Conservation (phyloP, 306 rosid species). For the Cucumis cinereus region DNA sequence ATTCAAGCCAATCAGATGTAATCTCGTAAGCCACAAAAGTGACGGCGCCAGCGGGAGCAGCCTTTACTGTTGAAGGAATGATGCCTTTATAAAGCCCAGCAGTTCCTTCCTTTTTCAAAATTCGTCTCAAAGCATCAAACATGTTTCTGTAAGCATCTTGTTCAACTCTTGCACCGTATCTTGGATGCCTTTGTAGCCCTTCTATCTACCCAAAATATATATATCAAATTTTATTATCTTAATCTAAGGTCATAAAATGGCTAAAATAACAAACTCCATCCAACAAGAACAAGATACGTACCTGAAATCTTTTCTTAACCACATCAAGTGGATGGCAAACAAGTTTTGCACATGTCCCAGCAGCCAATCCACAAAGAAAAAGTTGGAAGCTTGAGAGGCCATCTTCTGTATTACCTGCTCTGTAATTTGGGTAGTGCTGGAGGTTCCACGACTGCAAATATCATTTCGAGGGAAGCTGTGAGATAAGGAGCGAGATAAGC, state of each 20-base stretch:
- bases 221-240: not conserved
- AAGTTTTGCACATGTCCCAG: slow-evolving; percentile 92
- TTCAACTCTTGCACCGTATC: slow-evolving; percentile 82
- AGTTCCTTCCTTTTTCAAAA: slow-evolving; percentile 51
- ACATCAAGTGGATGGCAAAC: slow-evolving; percentile 98
- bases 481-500: not conserved
- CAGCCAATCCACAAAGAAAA: slow-evolving; percentile 74
- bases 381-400: slow-evolving; percentile 67
- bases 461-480: not conserved
- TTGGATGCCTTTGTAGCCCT: slow-evolving; percentile 86
- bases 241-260: not conserved
- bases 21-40: slow-evolving; percentile 87
- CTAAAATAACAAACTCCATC: not conserved
- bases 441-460: slow-evolving; percentile 55
- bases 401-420: slow-evolving; percentile 16
- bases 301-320: slow-evolving; percentile 97
- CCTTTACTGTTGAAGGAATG: slow-evolving; percentile 76
- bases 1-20: slow-evolving; percentile 62
- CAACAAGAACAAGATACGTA: slow-evolving; percentile 5
- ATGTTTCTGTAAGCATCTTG: slow-evolving; percentile 54
- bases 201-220: slow-evolving; percentile 32
- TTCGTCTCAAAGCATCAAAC: slow-evolving; percentile 60
- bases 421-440: slow-evolving; percentile 18
- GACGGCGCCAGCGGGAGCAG: slow-evolving; percentile 92
- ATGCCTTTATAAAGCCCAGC: slow-evolving; percentile 90